phyloP scores from a whole-genome alignment of 1,284 basidiomycete species.

The Ceratobasidium sp. region DNA sequence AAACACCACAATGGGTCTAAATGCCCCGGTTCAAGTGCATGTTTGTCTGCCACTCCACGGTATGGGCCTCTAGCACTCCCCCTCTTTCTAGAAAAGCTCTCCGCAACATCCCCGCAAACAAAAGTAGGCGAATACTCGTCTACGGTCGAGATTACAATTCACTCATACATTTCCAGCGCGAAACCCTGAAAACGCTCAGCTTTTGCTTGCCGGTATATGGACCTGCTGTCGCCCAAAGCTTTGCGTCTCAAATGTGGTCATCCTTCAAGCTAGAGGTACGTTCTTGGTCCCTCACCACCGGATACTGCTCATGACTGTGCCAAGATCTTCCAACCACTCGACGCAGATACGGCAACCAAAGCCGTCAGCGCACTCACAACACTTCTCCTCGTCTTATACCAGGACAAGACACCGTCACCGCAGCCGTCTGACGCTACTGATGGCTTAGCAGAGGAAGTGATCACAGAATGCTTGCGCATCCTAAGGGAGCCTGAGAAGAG shows the following conservation, averaged over 20 bases:
- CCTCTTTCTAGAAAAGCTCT: constrained; percentile 92
- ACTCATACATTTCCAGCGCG: constrained; percentile 65
- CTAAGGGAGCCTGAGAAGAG: constrained; percentile 91
- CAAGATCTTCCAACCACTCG: constrained; percentile 91
- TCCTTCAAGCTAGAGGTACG: constrained; percentile 85
- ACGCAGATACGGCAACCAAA: constrained; percentile 74
- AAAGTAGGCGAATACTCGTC: constrained; percentile 67
- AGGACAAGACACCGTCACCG: constrained; percentile 53
- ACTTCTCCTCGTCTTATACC: constrained; percentile 78
- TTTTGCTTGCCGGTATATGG: constrained; percentile 87
- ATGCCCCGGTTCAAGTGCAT: constrained; percentile 52
- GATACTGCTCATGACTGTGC: not conserved
- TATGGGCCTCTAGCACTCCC: constrained; percentile 90
- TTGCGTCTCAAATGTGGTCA: constrained; percentile 85
- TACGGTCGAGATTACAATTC: not conserved
- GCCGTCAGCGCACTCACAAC: constrained; percentile 76
- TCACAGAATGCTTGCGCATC: constrained; percentile 80
- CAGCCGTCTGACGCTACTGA: constrained; percentile 60
- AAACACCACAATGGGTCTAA: not conserved
- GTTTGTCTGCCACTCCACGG: constrained; percentile 80
- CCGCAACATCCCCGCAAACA: constrained; percentile 81
- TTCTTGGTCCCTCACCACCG: not conserved
- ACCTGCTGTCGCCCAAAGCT: constrained; percentile 65
- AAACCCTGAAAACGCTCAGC: constrained; percentile 80
- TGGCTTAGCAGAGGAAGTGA: constrained; percentile 76